Evolutionary conservation across 2,329 filamentous ascomycete genomes (phyloP).

Genomic region (Neurospora crassa): DNA sequence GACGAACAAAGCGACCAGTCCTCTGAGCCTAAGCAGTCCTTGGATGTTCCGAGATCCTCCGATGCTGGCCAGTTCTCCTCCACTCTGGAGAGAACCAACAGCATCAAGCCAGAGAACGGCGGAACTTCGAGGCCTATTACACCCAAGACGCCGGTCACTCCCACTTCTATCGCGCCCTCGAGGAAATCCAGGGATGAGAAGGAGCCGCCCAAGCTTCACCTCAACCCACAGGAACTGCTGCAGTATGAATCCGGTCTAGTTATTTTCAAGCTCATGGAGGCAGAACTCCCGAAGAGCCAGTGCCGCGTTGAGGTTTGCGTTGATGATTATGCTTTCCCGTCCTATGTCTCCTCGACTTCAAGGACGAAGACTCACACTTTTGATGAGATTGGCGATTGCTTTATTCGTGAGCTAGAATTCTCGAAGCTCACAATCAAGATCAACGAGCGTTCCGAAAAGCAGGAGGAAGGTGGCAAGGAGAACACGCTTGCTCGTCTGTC

Average conservation of each 20-base stretch:
- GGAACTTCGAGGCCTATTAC: conserved; percentile 29
- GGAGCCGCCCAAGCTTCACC: conserved; percentile 63
- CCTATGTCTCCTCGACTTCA: conserved; percentile 73
- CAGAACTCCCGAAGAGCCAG: conserved; percentile 66
- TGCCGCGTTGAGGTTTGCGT: conserved; percentile 81
- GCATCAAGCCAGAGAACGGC: conserved; percentile 14
- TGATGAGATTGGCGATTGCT: conserved; percentile 89
- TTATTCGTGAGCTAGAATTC: conserved; percentile 95
- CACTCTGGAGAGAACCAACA: conserved; percentile 23
- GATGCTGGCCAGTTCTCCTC: conserved; percentile 36
- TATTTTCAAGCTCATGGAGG: conserved; percentile 90
- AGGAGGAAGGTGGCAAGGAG: conserved; percentile 61
- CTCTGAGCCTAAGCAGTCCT: conserved; percentile 22
- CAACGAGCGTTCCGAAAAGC: conserved; percentile 67
- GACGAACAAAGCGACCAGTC: conserved; percentile 33
- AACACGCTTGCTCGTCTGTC: conserved; percentile 71
- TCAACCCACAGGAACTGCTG: conserved; percentile 70
- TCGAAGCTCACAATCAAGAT: conserved; percentile 85
- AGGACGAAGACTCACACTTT: conserved; percentile 61
- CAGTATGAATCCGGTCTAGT: conserved; percentile 86
- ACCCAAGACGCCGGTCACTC: conserved; percentile 34
- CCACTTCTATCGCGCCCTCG: conserved; percentile 33
- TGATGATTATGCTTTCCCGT: conserved; percentile 89
- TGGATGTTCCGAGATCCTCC: conserved; percentile 14
- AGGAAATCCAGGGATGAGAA: conserved; percentile 43